These are phyloP conservation scores for Chytridium lagenaria DNA, from an alignment of 371 early-diverging fungal genomes.

Conservation along the genomic window DNA sequence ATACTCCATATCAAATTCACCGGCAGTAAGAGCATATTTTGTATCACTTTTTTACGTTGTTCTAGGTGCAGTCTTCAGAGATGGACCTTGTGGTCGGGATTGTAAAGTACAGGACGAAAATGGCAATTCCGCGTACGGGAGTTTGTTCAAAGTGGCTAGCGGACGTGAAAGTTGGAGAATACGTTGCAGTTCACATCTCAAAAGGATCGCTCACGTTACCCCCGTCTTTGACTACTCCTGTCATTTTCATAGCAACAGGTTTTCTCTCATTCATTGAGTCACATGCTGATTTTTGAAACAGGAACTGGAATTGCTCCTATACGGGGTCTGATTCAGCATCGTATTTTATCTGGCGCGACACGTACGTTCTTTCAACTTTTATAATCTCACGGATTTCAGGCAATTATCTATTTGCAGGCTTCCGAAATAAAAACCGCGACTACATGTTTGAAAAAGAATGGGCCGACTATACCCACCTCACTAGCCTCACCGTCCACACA, in stretches of 20 bases:
- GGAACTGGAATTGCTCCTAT: conserved; percentile 94
- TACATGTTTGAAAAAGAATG: conserved; percentile 75
- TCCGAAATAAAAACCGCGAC: conserved; percentile 73
- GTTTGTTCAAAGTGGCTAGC: conserved; percentile 85
- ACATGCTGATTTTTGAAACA: background rate
- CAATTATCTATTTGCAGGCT: conserved; percentile 84
- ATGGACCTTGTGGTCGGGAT: conserved; percentile 85
- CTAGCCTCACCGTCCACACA: conserved; percentile 64
- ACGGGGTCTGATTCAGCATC: conserved; percentile 80
- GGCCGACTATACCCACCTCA: conserved; percentile 54
- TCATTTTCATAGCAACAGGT: conserved; percentile 82
- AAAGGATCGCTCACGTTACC: conserved; percentile 81
- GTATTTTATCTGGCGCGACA: conserved; percentile 56
- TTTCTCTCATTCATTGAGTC: conserved; percentile 9
- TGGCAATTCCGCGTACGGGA: conserved; percentile 75
- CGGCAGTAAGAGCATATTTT: conserved; percentile 10
- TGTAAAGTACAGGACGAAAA: conserved; percentile 80
- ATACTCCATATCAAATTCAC: conserved; percentile 83
- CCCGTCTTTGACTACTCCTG: conserved; percentile 47
- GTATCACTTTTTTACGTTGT: background rate
- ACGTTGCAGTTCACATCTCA: conserved; percentile 64
- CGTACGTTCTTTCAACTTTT: conserved; percentile 40
- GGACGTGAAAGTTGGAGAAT: conserved; percentile 51
- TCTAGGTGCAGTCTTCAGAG: conserved; percentile 51
- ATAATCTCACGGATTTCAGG: conserved; percentile 38